A percentile compares a stretch with the other conserved stretches of the same genome.
Evolutionary conservation across 2,329 filamentous ascomycete species (phyloP).

Genomic region (Metarhizium brunneum): DNA sequence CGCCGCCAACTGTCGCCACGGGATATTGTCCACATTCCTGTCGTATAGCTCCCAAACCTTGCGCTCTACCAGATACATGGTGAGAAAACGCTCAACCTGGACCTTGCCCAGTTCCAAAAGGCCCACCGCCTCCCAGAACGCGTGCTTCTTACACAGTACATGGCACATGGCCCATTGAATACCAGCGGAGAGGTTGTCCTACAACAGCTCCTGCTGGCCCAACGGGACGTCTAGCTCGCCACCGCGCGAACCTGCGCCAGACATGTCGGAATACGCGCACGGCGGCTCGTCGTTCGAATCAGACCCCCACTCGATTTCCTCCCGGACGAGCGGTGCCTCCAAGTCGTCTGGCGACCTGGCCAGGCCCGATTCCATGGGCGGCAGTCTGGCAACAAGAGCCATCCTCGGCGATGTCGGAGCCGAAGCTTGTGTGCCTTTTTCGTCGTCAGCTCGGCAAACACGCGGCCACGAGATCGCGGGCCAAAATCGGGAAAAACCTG

Average conservation of each 20-base stretch:
- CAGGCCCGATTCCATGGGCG: not conserved
- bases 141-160: slow-evolving; percentile 10
- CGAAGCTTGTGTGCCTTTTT: not conserved
- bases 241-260: not conserved
- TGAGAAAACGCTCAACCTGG: slow-evolving; percentile 15
- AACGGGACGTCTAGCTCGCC: not conserved
- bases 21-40: slow-evolving; percentile 6
- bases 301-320: slow-evolving; percentile 10
- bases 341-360: not conserved
- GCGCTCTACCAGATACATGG: slow-evolving; percentile 12
- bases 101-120: slow-evolving; percentile 11
- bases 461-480: not conserved
- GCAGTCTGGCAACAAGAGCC: not conserved
- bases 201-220: slow-evolving; percentile 3
- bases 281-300: not conserved
- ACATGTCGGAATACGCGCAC: not conserved
- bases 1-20: slow-evolving; percentile 5
- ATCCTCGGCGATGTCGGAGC: not conserved
- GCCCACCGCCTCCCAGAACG: slow-evolving; percentile 11
- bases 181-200: slow-evolving; percentile 16
- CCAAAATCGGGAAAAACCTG: not conserved
- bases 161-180: slow-evolving; percentile 18
- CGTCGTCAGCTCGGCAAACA: not conserved
- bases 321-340: not conserved
- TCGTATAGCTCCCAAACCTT: slow-evolving; percentile 13